Evolutionary conservation across 495 filamentous ascomycete species (phyloP).

Genomic region (Penicillium egyptiacum): DNA sequence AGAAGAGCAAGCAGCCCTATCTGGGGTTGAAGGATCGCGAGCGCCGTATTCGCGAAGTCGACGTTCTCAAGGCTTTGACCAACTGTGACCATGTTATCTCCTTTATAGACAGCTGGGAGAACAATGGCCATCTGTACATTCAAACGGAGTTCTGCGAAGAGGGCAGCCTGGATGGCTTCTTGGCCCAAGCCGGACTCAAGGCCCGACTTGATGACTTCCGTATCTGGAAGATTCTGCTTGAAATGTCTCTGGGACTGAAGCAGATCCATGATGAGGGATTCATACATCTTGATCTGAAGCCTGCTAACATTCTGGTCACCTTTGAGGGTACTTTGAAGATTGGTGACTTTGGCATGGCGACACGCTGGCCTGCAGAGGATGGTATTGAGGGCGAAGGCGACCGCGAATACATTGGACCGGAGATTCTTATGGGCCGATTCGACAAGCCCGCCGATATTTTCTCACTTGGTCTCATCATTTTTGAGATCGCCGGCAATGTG

Average conservation of each 20-base stretch:
- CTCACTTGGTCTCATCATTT: conserved; percentile 86
- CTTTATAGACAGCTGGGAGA: conserved; percentile 83
- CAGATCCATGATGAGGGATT: conserved; percentile 85
- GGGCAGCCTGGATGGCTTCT: conserved; percentile 81
- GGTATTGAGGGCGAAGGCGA: conserved; percentile 90
- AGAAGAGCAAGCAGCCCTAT: conserved; percentile 83
- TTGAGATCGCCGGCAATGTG: conserved; percentile 90
- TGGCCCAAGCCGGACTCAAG: conserved; percentile 72
- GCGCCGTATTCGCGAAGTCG: conserved; percentile 76
- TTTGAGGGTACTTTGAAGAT: conserved; percentile 93
- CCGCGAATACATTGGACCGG: conserved; percentile 91
- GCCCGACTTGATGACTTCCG: conserved; percentile 93
- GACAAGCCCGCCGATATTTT: conserved; percentile 94
- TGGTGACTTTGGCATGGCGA: conserved; percentile 92
- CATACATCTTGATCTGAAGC: conserved; percentile 94
- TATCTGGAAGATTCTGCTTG: conserved; percentile 95
- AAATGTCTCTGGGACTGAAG: conserved; percentile 75
- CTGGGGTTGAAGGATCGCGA: conserved; percentile 71
- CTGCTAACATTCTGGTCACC: conserved; percentile 88
- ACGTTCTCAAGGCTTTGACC: conserved; percentile 67
- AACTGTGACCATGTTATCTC: conserved; percentile 79
- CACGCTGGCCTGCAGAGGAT: conserved; percentile 69
- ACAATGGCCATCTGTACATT: conserved; percentile 80
- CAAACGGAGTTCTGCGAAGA: conserved; percentile 96
- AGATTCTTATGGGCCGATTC: conserved; percentile 77